A percentile compares a stretch with the other conserved stretches of the same genome.
These are phyloP conservation scores for Alternaria atra DNA, from an alignment of 2,329 filamentous ascomycete species.

Conservation along the genomic window DNA sequence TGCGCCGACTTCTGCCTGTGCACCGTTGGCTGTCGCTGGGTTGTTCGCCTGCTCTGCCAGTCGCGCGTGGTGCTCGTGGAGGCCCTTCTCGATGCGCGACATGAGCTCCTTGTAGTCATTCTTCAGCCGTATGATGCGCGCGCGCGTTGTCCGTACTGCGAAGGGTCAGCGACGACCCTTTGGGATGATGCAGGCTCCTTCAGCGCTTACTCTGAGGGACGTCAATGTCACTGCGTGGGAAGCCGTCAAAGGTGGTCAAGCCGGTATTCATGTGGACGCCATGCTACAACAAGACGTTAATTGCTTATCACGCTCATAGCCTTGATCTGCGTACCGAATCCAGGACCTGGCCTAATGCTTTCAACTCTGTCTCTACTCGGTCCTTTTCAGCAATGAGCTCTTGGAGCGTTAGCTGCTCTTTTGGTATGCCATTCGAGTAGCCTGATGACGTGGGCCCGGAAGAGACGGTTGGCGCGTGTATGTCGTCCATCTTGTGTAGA, in stretches of 20 bases:
- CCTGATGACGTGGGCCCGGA: constrained; percentile 76
- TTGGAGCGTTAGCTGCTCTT: constrained; percentile 71
- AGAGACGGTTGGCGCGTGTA: constrained; percentile 75
- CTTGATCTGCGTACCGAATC: constrained; percentile 72
- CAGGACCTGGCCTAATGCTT: constrained; percentile 83
- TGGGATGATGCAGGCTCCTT: background rate
- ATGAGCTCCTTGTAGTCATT: constrained; percentile 96
- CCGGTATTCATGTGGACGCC: constrained; percentile 90
- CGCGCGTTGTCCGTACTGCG: constrained; percentile 90
- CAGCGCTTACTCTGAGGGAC: constrained; percentile 81
- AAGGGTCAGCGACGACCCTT: constrained; percentile 56
- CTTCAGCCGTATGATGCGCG: constrained; percentile 85
- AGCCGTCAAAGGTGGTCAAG: constrained; percentile 88
- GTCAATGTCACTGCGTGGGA: constrained; percentile 91
- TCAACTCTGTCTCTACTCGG: constrained; percentile 84
- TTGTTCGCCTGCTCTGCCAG: constrained; percentile 59
- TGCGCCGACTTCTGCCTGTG: constrained; percentile 34
- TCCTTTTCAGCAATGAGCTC: constrained; percentile 88
- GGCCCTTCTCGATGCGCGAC: constrained; percentile 78
- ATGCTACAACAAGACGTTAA: constrained; percentile 68
- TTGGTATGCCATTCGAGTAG: constrained; percentile 68
- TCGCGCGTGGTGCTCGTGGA: constrained; percentile 91
- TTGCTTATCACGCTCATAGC: background rate
- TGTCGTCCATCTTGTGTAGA: constrained; percentile 66
- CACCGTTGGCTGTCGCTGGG: constrained; percentile 39